Percentiles rank a stretch among this genome's conserved stretches.
Evolutionary conservation across 768 basidiomycete species (phyloP).

Genomic region (Leccinum sublutescens): DNA sequence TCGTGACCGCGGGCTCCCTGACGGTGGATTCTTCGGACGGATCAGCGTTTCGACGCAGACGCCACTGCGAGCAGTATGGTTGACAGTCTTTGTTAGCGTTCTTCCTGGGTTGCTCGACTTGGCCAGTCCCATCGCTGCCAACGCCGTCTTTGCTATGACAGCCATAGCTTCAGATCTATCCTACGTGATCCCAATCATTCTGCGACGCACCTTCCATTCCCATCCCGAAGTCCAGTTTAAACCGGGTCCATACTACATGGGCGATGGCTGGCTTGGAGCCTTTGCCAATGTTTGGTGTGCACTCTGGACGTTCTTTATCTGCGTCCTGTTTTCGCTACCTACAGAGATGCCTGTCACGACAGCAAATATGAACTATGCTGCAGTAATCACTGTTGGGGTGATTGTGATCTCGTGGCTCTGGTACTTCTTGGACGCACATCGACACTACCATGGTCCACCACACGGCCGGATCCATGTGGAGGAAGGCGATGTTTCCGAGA

Average conservation of each 20-base stretch:
- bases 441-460: constrained; percentile 56
- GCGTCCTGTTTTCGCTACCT: constrained; percentile 50
- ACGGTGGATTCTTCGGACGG: constrained; percentile 55
- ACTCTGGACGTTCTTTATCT: constrained; percentile 45
- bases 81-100: constrained; percentile 42
- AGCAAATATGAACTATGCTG: constrained; percentile 53
- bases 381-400: constrained; percentile 32
- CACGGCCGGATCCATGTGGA: neutral
- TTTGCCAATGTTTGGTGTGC: constrained; percentile 45
- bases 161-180: constrained; percentile 52
- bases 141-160: constrained; percentile 57
- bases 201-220: constrained; percentile 47
- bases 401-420: constrained; percentile 38
- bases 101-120: constrained; percentile 50
- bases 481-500: constrained; percentile 1
- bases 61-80: constrained; percentile 56
- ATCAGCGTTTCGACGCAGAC: constrained; percentile 48
- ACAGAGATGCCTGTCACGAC: constrained; percentile 47
- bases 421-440: constrained; percentile 53
- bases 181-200: constrained; percentile 57
- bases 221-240: constrained; percentile 60
- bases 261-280: constrained; percentile 47
- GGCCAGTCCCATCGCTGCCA: constrained; percentile 50
- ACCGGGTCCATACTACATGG: constrained; percentile 63
- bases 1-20: constrained; percentile 53